A percentile compares a stretch with the other conserved stretches of the same genome.
Evolutionary conservation across 768 basidiomycete genomes (phyloP).

Genomic region (Pulveroboletus sp.): DNA sequence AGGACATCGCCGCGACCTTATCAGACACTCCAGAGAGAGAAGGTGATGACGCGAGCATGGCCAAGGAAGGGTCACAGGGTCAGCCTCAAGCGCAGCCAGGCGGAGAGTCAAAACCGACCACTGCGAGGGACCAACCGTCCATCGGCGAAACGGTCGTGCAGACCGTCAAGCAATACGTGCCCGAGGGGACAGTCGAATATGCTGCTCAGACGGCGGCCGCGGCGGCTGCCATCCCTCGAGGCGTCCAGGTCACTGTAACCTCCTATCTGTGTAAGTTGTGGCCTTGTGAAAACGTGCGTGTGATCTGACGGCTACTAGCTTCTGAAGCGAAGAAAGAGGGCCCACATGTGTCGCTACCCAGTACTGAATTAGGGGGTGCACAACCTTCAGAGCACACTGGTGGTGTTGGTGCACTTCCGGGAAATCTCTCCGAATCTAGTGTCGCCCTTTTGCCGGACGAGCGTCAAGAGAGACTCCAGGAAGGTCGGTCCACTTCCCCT

Average conservation of each 20-base stretch:
- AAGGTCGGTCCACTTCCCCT: background rate
- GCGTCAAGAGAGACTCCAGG: constrained; percentile 18
- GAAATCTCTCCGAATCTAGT: constrained; percentile 38
- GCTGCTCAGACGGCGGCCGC: background rate
- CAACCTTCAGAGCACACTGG: constrained; percentile 29
- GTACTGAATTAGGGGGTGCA: constrained; percentile 30
- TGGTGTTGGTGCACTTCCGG: constrained; percentile 50
- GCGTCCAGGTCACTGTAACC: background rate
- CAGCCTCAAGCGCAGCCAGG: background rate
- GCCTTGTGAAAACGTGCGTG: background rate
- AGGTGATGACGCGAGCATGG: background rate
- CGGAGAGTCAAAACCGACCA: background rate
- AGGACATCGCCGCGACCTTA: constrained; percentile 3
- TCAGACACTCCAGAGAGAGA: background rate
- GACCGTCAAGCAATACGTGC: constrained; percentile 1
- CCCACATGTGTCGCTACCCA: constrained; percentile 30
- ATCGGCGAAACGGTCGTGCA: background rate
- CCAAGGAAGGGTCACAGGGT: background rate
- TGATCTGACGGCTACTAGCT: constrained; percentile 12
- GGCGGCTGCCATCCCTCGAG: background rate
- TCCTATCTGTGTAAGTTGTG: constrained; percentile 12
- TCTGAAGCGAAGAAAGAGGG: background rate
- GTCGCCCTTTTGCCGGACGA: constrained; percentile 50
- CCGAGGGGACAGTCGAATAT: background rate
- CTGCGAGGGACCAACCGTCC: background rate